Base-by-base conservation (phyloP, 257 asterid genomes). In the Mitragyna speciosa region DNA sequence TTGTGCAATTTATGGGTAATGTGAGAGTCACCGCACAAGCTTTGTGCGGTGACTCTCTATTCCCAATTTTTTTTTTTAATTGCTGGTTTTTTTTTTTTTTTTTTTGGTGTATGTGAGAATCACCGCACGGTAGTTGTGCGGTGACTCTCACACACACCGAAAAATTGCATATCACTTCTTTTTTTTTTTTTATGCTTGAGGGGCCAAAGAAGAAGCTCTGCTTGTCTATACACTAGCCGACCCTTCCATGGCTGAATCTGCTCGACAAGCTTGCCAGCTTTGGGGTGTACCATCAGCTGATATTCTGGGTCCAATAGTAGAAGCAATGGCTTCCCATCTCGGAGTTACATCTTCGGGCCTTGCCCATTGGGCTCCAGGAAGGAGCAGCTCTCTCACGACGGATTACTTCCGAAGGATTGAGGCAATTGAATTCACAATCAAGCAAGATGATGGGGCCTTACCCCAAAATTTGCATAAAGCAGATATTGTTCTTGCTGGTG, bases 391-490 rank as follows among this genome's bases (percentile, higher is more conserved):
- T n/a, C 92, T 95, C 2, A 87, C 89, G 7, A 97, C 91, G 79
- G 99, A 92, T 1, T 95, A 95, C 87, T 95, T 95, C 77, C 80
- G 73, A 12, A 87, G 99, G 80, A 91, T 95, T 28, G 99, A 95
- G 87, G 99, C 99, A 26, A 81, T 95, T 41, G 99, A 95, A 86
- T 95, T 95, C 84, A 95, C 99, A 52, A 93, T 95, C 47, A 95
- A 95, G 92, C 99, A 95, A 76, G 99, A 95, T 39, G 99, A 95
- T 80, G 99, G 98, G 7, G 97, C 99, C 28, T 80, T 93, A 78
- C 99, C 99, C 0, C 77, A 85, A 63, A 93, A 95, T 73, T 86
- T 95, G 75, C 91, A 81, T 28, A 90, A 84, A 83, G 96, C 99
- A 1, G 98, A 95, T 51, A 85, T 95, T 15, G 69, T 95, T 79